phyloP scores from a whole-genome alignment of 2,329 filamentous ascomycete species.

The Botrytis galanthina region DNA sequence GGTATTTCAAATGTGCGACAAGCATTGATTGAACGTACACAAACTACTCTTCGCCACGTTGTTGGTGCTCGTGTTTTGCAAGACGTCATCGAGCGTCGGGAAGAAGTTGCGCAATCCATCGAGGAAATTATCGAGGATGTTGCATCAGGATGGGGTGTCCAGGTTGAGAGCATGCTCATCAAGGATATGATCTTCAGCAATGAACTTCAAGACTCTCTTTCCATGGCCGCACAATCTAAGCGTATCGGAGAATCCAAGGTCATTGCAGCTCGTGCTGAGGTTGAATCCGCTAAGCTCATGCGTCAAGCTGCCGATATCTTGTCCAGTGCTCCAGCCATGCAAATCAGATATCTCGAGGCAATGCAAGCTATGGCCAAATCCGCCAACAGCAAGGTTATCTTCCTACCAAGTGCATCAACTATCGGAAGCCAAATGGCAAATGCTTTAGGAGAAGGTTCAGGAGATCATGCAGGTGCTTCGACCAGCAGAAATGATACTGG shows the following conservation, averaged over 20 bases:
- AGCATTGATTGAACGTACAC: constrained; percentile 95
- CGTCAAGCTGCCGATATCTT: constrained; percentile 91
- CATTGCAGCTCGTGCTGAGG: constrained; percentile 94
- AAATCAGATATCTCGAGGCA: constrained; percentile 95
- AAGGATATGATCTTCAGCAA: constrained; percentile 98
- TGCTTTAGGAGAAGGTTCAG: constrained; percentile 56
- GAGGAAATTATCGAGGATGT: constrained; percentile 98
- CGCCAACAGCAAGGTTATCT: constrained; percentile 84
- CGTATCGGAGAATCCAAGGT: constrained; percentile 98
- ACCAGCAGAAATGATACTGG: constrained; percentile 40
- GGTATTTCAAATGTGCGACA: constrained; percentile 93
- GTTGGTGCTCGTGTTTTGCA: constrained; percentile 93
- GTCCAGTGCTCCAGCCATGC: constrained; percentile 90
- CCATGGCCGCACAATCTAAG: constrained; percentile 98
- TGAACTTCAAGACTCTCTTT: constrained; percentile 92
- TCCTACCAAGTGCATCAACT: constrained; percentile 60
- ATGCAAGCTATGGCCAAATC: constrained; percentile 99
- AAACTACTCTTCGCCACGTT: constrained; percentile 95
- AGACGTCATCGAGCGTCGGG: constrained; percentile 96
- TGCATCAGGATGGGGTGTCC: constrained; percentile 88
- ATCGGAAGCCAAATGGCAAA: constrained; percentile 58
- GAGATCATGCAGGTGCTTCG: constrained; percentile 45
- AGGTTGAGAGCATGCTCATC: constrained; percentile 97
- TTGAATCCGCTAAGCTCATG: constrained; percentile 94
- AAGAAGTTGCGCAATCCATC: constrained; percentile 94